Percentiles rank a stretch among this genome's conserved stretches.
These are phyloP conservation scores for Suillus americanus DNA, from an alignment of 768 basidiomycete species.

Conservation along the genomic window DNA sequence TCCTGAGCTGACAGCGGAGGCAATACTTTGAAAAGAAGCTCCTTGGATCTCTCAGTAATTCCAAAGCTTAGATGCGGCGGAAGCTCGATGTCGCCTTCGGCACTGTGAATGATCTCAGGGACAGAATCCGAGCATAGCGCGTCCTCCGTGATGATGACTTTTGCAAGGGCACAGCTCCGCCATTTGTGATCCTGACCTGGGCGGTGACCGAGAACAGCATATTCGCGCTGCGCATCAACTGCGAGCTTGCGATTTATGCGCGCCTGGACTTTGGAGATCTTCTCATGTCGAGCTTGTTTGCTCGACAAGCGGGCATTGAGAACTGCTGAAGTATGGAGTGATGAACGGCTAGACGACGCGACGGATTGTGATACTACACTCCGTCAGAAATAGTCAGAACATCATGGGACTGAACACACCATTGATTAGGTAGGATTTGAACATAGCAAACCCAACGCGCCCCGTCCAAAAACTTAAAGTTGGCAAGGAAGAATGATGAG, in stretches of 20 bases:
- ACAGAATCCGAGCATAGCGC: conserved; percentile 34
- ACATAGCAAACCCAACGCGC: conserved; percentile 20
- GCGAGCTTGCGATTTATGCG: conserved; percentile 39
- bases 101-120: conserved; percentile 25
- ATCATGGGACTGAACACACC: conserved; percentile 14
- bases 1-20: conserved; percentile 50
- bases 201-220: conserved; percentile 75
- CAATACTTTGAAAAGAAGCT: conserved; percentile 64
- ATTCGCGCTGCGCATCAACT: conserved; percentile 45
- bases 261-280: conserved; percentile 48
- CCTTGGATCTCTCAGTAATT: conserved; percentile 52
- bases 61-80: conserved; percentile 66
- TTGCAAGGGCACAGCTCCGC: conserved; percentile 63
- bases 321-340: conserved; percentile 51
- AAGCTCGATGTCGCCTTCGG: conserved; percentile 41
- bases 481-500: conserved; percentile 8
- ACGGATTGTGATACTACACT: conserved; percentile 37
- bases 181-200: conserved; percentile 67
- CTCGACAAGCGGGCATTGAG: conserved; percentile 35
- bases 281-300: conserved; percentile 36
- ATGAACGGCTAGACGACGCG: conserved; percentile 40
- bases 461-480: conserved; percentile 1
- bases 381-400: neutral
- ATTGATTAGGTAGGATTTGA: conserved; percentile 24
- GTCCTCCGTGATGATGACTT: conserved; percentile 56